Base-by-base conservation (phyloP, 805 yeast genomes). In the Saturnispora ahearnii region DNA sequence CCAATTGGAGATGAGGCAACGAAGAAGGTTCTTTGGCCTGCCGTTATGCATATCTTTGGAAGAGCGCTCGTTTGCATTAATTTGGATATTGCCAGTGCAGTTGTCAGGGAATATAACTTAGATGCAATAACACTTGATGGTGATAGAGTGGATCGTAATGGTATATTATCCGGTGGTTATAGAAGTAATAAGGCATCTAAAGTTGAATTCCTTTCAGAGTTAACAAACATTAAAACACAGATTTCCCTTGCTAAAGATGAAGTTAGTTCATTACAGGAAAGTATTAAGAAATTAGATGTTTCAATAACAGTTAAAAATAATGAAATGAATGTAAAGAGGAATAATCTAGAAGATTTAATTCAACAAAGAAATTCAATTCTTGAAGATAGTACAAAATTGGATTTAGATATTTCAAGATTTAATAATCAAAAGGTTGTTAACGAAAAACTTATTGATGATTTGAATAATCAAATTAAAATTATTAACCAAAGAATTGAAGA, bases 121-220 rank as follows among this genome's bases (percentile, higher is more conserved):
- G 81, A 78, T 57, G 86, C 96, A 0, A 84, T 93, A 13, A 93
- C 99, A 0, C 68, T 91, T 15, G 95, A 87, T 63, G 99, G 99
- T 57, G 98, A 93, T 62, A 73, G 87, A 55, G 87, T 87, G 45
- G 95, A 87, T 57, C 80, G 79, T 44, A 78, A 73, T 55, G 99
- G 99, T 64, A 85, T 84, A 2, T 64, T 93, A 42, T 81, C 87
- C 24, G 98, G 98, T 65, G 98, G 98, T 45, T 87, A 76, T 59
- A 76, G 86, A 56, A 93, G 87, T 57, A 76, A 73, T 57, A 77
- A 77, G 52, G 72, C 69, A 47, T 82, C 88, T 0, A 74, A 95
- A 57, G 65, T 90, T 44, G 96, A 88, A 56, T 77, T 83, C 2
- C 71, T 87, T 58, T 79, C 79, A 48, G 62, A 68, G 12, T 74